Evolutionary conservation across 805 yeast species (phyloP).

Genomic region (Lachancea kluyveri): DNA sequence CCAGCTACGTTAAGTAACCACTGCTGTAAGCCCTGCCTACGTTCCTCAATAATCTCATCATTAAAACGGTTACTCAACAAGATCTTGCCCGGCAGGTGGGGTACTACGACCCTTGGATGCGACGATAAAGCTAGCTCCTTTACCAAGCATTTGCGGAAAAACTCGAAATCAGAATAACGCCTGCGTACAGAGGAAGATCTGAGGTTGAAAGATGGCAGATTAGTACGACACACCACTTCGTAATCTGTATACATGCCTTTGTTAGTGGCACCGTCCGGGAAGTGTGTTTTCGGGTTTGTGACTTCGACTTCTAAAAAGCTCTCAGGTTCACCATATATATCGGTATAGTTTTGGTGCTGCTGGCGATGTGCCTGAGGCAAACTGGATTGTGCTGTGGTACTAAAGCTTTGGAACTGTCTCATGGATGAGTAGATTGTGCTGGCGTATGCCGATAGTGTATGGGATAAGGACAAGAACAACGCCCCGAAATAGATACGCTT

Average conservation of each 20-base stretch:
- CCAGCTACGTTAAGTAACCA: constrained; percentile 79
- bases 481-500: no score
- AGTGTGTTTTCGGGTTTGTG: constrained; percentile 28
- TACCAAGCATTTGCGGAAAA: constrained; percentile 66
- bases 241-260: constrained; percentile 82
- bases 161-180: constrained; percentile 85
- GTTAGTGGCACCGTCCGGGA: constrained; percentile 32
- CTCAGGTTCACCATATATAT: constrained; percentile 90
- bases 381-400: constrained; percentile 21
- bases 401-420: constrained; percentile 26
- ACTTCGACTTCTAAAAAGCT: constrained; percentile 90
- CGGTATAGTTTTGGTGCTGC: constrained; percentile 46
- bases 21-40: constrained; percentile 77
- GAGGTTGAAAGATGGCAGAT: constrained; percentile 78
- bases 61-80: constrained; percentile 63
- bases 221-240: constrained; percentile 83
- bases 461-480: no score
- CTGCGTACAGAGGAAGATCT: constrained; percentile 66
- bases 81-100: constrained; percentile 87
- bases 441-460: no score
- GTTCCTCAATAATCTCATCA: constrained; percentile 74
- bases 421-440: no score
- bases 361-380: constrained; percentile 19
- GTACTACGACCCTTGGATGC: constrained; percentile 62
- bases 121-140: constrained; percentile 51